Base-by-base conservation (phyloP, 495 filamentous ascomycete genomes). In the Xylaria grammica region DNA sequence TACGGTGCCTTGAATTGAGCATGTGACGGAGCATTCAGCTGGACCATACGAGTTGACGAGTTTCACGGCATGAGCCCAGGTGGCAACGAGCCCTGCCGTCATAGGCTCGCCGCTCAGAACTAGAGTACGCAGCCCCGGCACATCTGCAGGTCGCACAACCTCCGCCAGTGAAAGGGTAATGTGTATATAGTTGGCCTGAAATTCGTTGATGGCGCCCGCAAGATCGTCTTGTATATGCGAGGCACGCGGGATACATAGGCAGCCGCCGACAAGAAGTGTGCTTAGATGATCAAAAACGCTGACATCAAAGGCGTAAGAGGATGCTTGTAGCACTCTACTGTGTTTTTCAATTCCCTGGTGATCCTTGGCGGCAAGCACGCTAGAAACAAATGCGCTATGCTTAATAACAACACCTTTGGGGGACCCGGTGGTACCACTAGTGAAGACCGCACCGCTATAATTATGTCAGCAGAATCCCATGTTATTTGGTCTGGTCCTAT, bases 291-390 rank as follows among this genome's bases (percentile, higher is more conserved):
- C 85, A 6, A 78, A 61, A 15, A 88, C 73, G 54, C 78, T 81
- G 20, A 81, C 79, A 54, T 89, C 87, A 44, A 87, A 89, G 0
- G 84, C 84, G 60, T 83, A 86, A 30, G 83, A 81, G 4, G 85
- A 79, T 57, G 85, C 88, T 54, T 90, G 84, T 9, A 87, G 67
- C 5, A 53, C 34, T 54, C 65, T 71, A 49, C 45, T 20, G 5
- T 5, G 5, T 36, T 36, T 36, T 36, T 5, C 34, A 36, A 36
- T 36, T 5, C 34, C 34, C 11, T 36, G 34, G 34, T 11, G 34
- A 36, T 36, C 34, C 34, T 36, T 36, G 6, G 34, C 11, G 34
- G 34, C 34, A 36, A 36, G 11, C 34, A 36, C 34, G 11, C 34
- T 36, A 36, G 34, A 36, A 11, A 36, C 34, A 36, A 36, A 24